phyloP scores from a whole-genome alignment of 805 yeast species.

The Saccharomycopsis fodiens region DNA sequence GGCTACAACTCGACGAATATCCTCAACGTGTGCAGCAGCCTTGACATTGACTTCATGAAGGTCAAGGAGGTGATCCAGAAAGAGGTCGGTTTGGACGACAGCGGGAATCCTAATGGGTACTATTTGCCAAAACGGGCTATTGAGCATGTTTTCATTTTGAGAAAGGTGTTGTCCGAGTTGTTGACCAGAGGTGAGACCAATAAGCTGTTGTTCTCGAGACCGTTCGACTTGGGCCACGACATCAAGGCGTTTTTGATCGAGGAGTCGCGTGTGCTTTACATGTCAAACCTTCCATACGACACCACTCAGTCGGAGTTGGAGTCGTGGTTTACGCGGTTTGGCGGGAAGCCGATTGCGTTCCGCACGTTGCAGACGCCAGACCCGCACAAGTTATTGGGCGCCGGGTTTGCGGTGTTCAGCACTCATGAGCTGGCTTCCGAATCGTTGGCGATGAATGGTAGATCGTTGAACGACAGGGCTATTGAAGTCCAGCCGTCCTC shows the following conservation, averaged over 20 bases:
- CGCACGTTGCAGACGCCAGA: constrained; percentile 75
- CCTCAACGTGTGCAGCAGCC: constrained; percentile 25
- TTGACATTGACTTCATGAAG: constrained; percentile 23
- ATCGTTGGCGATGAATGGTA: constrained; percentile 71
- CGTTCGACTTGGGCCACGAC: constrained; percentile 74
- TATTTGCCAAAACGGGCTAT: constrained; percentile 8
- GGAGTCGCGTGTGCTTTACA: constrained; percentile 67
- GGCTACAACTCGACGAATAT: constrained; percentile 23
- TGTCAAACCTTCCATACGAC: constrained; percentile 76
- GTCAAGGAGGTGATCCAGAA: constrained; percentile 7
- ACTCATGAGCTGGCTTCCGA: constrained; percentile 83
- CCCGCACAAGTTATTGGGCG: constrained; percentile 41
- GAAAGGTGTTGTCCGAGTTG: constrained; percentile 1
- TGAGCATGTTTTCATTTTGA: constrained; percentile 3
- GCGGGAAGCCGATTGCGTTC: constrained; percentile 79
- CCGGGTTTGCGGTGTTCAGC: constrained; percentile 82
- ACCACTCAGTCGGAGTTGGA: constrained; percentile 88
- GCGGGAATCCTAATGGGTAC: constrained; percentile 3
- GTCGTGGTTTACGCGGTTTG: constrained; percentile 83
- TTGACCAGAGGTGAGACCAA: background rate
- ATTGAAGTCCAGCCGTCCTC: constrained; percentile 87
- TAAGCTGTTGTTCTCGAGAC: constrained; percentile 25
- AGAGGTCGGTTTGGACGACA: constrained; percentile 2
- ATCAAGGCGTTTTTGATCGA: constrained; percentile 59
- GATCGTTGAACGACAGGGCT: constrained; percentile 56